Conservation (phyloP, 768 basidiomycete species). For the Glaciozyma martinii region DNA sequence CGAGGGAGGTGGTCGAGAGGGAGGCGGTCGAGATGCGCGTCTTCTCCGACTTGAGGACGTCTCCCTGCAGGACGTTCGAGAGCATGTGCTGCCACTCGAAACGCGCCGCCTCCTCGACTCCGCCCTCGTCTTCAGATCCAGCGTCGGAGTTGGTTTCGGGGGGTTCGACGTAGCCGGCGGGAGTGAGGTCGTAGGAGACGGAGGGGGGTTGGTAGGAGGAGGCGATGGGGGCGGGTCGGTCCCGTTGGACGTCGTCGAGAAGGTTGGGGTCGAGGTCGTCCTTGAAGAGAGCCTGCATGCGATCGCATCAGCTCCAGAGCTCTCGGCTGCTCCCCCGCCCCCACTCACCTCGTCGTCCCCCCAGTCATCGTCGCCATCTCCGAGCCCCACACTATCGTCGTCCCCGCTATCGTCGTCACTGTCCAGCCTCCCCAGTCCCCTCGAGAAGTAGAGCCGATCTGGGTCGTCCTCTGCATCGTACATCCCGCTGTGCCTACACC, state of each 20-base stretch:
- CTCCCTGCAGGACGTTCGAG: conserved; percentile 82
- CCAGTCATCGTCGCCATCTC: conserved; percentile 17
- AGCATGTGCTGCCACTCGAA: conserved; percentile 95
- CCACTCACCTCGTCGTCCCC: conserved; percentile 18
- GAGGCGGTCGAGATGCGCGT: conserved; percentile 68
- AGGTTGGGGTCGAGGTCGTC: neutral
- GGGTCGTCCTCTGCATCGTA: conserved; percentile 49
- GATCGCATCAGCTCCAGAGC: neutral
- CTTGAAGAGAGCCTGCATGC: neutral
- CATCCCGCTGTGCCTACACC: conserved; percentile 12
- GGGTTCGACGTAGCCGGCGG: conserved; percentile 12
- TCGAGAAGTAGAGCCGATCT: conserved; percentile 72
- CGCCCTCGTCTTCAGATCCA: conserved; percentile 6
- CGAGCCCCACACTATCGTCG: conserved; percentile 19
- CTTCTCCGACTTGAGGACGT: conserved; percentile 91
- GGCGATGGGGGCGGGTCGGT: conserved; percentile 1
- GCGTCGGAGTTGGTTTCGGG: neutral
- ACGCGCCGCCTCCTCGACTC: conserved; percentile 47
- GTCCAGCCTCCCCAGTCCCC: conserved; percentile 57
- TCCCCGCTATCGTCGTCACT: conserved; percentile 25
- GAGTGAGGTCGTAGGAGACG: conserved; percentile 23
- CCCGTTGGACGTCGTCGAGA: conserved; percentile 5
- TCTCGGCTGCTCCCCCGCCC: neutral
- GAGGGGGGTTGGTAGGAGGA: conserved; percentile 21
- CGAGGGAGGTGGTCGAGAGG: conserved; percentile 60